Evolutionary conservation across 768 basidiomycete genomes (phyloP).

Genomic region (Hygrocybe coccinea): DNA sequence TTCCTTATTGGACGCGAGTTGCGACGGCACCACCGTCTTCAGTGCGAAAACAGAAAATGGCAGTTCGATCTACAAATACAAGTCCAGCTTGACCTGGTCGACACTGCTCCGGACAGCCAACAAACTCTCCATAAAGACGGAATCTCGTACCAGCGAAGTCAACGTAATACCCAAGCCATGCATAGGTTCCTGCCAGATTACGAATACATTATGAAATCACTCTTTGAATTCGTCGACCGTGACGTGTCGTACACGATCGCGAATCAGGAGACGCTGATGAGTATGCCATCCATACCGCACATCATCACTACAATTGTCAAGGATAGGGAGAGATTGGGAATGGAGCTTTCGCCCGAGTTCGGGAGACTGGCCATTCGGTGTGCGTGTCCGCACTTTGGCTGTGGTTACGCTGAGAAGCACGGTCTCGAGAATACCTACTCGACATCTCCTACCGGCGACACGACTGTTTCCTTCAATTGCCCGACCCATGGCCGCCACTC

Average conservation of each 20-base stretch:
- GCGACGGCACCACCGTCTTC: conserved; percentile 6
- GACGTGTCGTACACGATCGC: conserved; percentile 11
- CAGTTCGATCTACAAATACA: conserved; percentile 7
- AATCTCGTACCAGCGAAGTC: conserved; percentile 23
- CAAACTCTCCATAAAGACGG: conserved; percentile 9
- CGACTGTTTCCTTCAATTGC: conserved; percentile 22
- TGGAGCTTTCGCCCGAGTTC: conserved; percentile 13
- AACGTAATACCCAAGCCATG: conserved; percentile 18
- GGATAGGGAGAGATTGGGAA: conserved; percentile 14
- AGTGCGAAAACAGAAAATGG: neutral
- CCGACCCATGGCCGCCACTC: conserved; percentile 24
- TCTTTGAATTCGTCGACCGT: conserved; percentile 10
- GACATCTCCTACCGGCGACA: conserved; percentile 16
- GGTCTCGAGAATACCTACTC: conserved; percentile 14
- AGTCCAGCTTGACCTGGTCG: conserved; percentile 26
- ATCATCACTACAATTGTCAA: conserved; percentile 15
- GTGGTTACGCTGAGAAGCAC: conserved; percentile 25
- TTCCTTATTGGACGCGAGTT: conserved; percentile 23
- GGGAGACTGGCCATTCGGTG: conserved; percentile 19
- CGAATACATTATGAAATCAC: conserved; percentile 12
- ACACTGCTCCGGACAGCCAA: conserved; percentile 21
- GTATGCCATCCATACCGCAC: conserved; percentile 11
- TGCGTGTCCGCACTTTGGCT: conserved; percentile 24
- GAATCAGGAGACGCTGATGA: conserved; percentile 18
- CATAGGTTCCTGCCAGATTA: conserved; percentile 20